A percentile compares a stretch with the other conserved stretches of the same genome.
Evolutionary conservation across 2,329 filamentous ascomycete genomes (phyloP).

Genomic region (Trichoderma sp.): DNA sequence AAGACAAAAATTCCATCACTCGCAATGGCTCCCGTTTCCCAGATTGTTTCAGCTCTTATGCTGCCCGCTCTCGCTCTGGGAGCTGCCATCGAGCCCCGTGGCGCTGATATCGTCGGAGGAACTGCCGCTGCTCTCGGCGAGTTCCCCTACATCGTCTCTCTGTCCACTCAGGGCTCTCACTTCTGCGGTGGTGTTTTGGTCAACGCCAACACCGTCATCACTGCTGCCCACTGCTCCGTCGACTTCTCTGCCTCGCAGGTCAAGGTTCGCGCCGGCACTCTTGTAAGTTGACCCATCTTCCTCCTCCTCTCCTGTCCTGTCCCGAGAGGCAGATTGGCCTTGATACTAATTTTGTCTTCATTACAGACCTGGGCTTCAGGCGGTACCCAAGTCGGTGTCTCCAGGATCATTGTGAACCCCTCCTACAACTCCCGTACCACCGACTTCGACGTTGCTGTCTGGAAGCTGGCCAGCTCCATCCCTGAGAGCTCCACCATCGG

Average conservation of each 20-base stretch:
- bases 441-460: conserved; percentile 33
- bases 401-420: conserved; percentile 28
- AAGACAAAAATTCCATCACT: background rate
- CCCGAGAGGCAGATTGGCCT: no score
- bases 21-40: conserved; percentile 11
- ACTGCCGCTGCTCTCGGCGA: conserved; percentile 27
- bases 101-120: conserved; percentile 29
- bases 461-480: conserved; percentile 30
- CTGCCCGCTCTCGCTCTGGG: conserved; percentile 17
- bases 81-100: conserved; percentile 15
- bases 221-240: conserved; percentile 34
- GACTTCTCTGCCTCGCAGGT: conserved; percentile 21
- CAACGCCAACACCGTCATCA: conserved; percentile 34
- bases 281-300: conserved; percentile 21
- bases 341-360: background rate
- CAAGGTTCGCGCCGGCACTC: conserved; percentile 30
- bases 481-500: conserved; percentile 25
- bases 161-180: conserved; percentile 23
- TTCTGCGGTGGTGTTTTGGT: conserved; percentile 33
- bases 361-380: conserved; percentile 28
- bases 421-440: conserved; percentile 22
- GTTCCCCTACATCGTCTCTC: conserved; percentile 34
- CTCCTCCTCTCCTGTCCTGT: no score
- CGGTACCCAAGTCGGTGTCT: conserved; percentile 29
- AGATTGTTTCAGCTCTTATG: conserved; percentile 3